Conservation (phyloP, 169 alveolate species). For the Cryptosporidium parvum region DNA sequence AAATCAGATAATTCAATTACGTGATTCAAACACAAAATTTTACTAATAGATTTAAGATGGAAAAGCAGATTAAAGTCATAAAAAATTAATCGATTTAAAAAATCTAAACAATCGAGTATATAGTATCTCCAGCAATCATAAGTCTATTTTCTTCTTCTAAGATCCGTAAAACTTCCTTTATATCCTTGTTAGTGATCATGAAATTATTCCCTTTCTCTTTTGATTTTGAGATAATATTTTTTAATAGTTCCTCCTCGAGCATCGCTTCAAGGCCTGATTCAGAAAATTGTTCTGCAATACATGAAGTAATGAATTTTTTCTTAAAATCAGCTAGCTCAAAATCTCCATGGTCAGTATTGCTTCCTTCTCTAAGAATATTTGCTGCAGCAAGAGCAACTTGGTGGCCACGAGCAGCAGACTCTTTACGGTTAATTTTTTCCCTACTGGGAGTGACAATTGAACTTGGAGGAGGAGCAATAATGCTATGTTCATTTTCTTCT, state of each 20-base stretch:
- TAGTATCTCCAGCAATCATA: constrained; percentile 59
- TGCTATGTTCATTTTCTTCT: constrained; percentile 23
- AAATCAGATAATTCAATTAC: constrained; percentile 1
- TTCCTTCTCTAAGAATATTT: constrained; percentile 12
- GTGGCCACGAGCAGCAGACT: constrained; percentile 67
- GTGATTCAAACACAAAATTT: background rate
- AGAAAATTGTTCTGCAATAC: constrained; percentile 62
- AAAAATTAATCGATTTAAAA: background rate
- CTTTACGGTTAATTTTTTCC: constrained; percentile 11
- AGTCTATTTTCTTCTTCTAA: constrained; percentile 63
- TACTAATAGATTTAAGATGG: background rate
- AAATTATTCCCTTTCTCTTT: background rate
- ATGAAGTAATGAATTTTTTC: constrained; percentile 18
- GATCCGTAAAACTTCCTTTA: constrained; percentile 23
- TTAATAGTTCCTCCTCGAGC: constrained; percentile 26
- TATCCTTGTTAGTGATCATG: constrained; percentile 14
- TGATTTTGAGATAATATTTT: background rate
- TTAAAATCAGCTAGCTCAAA: background rate
- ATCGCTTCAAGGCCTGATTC: constrained; percentile 69
- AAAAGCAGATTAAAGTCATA: background rate
- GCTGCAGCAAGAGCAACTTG: constrained; percentile 75
- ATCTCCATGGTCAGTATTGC: background rate
- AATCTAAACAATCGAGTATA: constrained; percentile 41
- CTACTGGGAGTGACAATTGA: constrained; percentile 62
- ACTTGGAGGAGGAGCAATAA: constrained; percentile 65